These are phyloP conservation scores for Vigna mungo DNA, from an alignment of 306 rosid genomes.

Conservation along the genomic window DNA sequence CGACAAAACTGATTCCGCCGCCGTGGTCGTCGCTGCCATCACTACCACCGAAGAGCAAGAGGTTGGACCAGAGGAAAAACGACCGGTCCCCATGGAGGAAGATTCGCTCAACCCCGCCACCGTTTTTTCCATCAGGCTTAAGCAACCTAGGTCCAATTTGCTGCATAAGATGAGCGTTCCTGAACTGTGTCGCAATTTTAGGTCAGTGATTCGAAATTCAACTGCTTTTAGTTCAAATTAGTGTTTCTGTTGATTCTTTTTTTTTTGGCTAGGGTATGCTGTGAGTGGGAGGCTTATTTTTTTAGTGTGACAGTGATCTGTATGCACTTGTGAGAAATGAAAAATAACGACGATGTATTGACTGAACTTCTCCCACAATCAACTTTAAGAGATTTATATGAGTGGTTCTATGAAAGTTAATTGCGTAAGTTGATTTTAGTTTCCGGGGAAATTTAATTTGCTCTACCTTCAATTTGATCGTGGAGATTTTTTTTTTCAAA, in stretches of 20 bases:
- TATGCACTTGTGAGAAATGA: background rate
- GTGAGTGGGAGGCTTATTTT: background rate
- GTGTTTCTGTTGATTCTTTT: background rate
- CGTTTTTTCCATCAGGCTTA: slow-evolving; percentile 83
- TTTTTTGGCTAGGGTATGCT: background rate
- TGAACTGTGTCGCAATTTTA: slow-evolving; percentile 95
- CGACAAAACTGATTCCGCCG: slow-evolving; percentile 52
- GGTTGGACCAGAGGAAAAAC: slow-evolving; percentile 41
- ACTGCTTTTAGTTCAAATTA: slow-evolving; percentile 10
- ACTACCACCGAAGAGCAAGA: slow-evolving; percentile 52
- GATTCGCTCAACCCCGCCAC: slow-evolving; percentile 73
- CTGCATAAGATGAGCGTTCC: slow-evolving; percentile 95
- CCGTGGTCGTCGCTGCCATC: slow-evolving; percentile 16
- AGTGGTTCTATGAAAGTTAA: background rate
- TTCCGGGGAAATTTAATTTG: background rate
- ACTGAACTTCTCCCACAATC: background rate
- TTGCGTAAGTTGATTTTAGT: background rate
- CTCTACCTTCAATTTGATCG: background rate
- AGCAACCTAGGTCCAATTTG: slow-evolving; percentile 81
- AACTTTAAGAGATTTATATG: background rate
- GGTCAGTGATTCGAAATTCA: slow-evolving; percentile 48
- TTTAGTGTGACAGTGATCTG: background rate
- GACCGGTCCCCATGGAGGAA: slow-evolving; percentile 69
- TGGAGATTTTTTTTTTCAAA: background rate
- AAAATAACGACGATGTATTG: background rate